A percentile compares a stretch with the other conserved stretches of the same genome.
phyloP scores from a whole-genome alignment of 371 early-diverging fungal species.

The Umbelopsis sp. region DNA sequence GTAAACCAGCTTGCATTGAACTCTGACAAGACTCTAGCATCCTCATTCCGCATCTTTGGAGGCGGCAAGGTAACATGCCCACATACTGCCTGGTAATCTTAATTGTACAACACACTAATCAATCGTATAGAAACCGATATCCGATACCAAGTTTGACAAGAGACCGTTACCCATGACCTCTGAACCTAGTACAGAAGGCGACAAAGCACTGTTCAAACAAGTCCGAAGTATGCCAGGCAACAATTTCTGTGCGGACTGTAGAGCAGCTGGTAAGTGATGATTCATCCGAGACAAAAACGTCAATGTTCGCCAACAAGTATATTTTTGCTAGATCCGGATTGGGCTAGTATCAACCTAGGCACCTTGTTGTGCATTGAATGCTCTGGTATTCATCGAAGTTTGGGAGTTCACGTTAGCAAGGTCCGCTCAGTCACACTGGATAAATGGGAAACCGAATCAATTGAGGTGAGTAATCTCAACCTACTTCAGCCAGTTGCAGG shows the following conservation, averaged over 20 bases:
- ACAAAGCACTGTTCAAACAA: constrained; percentile 30
- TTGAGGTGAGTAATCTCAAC: constrained; percentile 47
- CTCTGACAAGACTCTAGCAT: constrained; percentile 49
- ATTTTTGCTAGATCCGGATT: constrained; percentile 67
- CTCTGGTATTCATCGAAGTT: constrained; percentile 94
- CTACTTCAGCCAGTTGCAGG: no score
- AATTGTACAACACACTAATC: not conserved
- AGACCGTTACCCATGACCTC: not conserved
- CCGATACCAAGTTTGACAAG: not conserved
- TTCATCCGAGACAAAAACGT: not conserved
- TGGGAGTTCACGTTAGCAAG: constrained; percentile 92
- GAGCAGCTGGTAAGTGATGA: constrained; percentile 34
- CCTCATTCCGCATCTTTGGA: constrained; percentile 33
- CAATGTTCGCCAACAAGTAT: not conserved
- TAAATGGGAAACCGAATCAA: constrained; percentile 84
- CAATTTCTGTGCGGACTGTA: constrained; percentile 83
- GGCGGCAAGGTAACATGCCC: constrained; percentile 22
- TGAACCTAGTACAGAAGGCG: constrained; percentile 26
- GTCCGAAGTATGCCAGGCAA: constrained; percentile 64
- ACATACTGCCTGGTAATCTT: no score
- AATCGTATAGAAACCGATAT: constrained; percentile 3
- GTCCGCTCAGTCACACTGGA: constrained; percentile 86
- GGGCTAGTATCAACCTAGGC: constrained; percentile 95
- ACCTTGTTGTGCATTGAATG: constrained; percentile 96
- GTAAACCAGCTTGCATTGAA: constrained; percentile 73